Evolutionary conservation across 768 basidiomycete genomes (phyloP).

Genomic region (Podaxis sp.): DNA sequence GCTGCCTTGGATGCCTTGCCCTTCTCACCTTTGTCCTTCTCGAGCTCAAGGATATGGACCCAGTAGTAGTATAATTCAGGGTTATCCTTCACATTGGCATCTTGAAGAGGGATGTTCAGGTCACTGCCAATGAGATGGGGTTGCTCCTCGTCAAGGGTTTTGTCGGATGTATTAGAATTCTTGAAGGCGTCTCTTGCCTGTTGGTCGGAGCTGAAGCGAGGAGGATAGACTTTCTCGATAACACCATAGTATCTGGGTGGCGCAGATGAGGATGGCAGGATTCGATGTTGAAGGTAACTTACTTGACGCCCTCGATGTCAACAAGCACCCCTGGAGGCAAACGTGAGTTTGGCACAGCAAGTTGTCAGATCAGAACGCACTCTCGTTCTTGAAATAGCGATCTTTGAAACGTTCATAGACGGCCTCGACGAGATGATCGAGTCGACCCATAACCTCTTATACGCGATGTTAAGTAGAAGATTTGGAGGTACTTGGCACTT

Average conservation of each 20-base stretch:
- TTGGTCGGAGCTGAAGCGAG: conserved; percentile 48
- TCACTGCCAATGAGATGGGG: conserved; percentile 78
- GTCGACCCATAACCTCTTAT: conserved; percentile 92
- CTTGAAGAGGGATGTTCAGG: conserved; percentile 72
- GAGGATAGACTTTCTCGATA: conserved; percentile 77
- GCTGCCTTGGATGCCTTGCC: conserved; percentile 52
- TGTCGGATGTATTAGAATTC: conserved; percentile 41
- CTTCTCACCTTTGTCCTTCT: conserved; percentile 68
- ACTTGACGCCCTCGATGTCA: conserved; percentile 88
- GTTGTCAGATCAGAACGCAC: conserved; percentile 47
- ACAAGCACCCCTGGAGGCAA: conserved; percentile 72
- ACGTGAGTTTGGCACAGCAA: conserved; percentile 20
- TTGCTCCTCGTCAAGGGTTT: conserved; percentile 44
- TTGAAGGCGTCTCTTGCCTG: conserved; percentile 51
- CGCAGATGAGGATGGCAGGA: conserved; percentile 17
- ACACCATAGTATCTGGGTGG: conserved; percentile 72
- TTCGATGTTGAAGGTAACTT: conserved; percentile 23
- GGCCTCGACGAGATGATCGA: conserved; percentile 93
- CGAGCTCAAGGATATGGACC: conserved; percentile 80
- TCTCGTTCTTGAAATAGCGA: conserved; percentile 89
- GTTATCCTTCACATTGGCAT: conserved; percentile 71
- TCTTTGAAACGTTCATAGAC: conserved; percentile 97
- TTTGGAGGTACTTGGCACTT: conserved; percentile 19
- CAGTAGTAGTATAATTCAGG: conserved; percentile 85
- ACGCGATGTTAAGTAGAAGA: conserved; percentile 19